phyloP scores from a whole-genome alignment of 345 rosid species.

The thale cress (Arabidopsis thaliana) region TAIR10.1 NC_003075.7:17542001-17542500 shows the following conservation, averaged over 20 bases:
- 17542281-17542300: constrained; percentile 72
- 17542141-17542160: constrained; percentile 79
- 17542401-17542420: constrained; percentile 69
- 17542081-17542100: constrained; percentile 85
- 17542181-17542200: background rate
- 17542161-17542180: background rate
- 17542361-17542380: background rate
- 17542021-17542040: constrained; percentile 28
- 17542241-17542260: constrained; percentile 93
- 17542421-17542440: constrained; percentile 86
- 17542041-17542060: constrained; percentile 49
- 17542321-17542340: constrained; percentile 63
- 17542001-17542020: constrained; percentile 27
- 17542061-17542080: constrained; percentile 76
- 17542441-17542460: constrained; percentile 90
- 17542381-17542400: background rate
- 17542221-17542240: constrained; percentile 45
- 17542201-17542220: constrained; percentile 6
- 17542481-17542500: constrained; percentile 91
- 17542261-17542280: constrained; percentile 86
- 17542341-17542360: constrained; percentile 6
- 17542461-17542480: constrained; percentile 73
- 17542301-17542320: constrained; percentile 93
- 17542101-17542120: constrained; percentile 85
- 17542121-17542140: constrained; percentile 93